Evolutionary conservation across 768 basidiomycete genomes (phyloP).

Genomic region (Xerocomus brunneocitrinus): DNA sequence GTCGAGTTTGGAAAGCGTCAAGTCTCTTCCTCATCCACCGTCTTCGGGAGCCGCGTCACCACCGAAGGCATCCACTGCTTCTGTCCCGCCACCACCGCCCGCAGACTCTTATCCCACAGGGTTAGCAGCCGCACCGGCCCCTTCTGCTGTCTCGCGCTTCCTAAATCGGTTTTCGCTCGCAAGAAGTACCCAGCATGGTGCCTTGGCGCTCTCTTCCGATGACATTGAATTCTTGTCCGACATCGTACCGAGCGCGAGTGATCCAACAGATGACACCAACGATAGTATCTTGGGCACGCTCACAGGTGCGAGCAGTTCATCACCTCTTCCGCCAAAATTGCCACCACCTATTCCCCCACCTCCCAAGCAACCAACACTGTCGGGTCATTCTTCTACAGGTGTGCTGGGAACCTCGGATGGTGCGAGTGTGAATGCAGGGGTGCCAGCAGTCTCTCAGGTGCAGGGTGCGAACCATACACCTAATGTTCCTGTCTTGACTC

Average conservation of each 20-base stretch:
- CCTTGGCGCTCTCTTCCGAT: constrained; percentile 69
- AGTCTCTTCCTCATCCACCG: constrained; percentile 6
- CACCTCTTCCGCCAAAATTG: constrained; percentile 39
- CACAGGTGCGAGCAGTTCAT: constrained; percentile 38
- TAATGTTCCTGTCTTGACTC: constrained; percentile 13
- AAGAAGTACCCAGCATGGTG: constrained; percentile 39
- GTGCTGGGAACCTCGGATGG: background rate
- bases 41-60: constrained; percentile 16
- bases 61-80: constrained; percentile 6
- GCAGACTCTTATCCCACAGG: constrained; percentile 3
- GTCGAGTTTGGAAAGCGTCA: constrained; percentile 29
- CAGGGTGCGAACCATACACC: constrained; percentile 1
- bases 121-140: constrained; percentile 24
- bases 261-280: constrained; percentile 35
- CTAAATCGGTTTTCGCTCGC: constrained; percentile 67
- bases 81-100: constrained; percentile 11
- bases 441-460: background rate
- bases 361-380: constrained; percentile 23
- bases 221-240: constrained; percentile 82
- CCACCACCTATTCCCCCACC: constrained; percentile 45
- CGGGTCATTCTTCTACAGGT: constrained; percentile 9
- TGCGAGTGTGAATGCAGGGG: background rate
- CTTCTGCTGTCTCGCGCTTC: constrained; percentile 81
- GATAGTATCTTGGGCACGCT: constrained; percentile 35
- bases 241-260: constrained; percentile 51